Conservation (phyloP, 148 eudicot genomes). For the Arbutus unedo region DNA sequence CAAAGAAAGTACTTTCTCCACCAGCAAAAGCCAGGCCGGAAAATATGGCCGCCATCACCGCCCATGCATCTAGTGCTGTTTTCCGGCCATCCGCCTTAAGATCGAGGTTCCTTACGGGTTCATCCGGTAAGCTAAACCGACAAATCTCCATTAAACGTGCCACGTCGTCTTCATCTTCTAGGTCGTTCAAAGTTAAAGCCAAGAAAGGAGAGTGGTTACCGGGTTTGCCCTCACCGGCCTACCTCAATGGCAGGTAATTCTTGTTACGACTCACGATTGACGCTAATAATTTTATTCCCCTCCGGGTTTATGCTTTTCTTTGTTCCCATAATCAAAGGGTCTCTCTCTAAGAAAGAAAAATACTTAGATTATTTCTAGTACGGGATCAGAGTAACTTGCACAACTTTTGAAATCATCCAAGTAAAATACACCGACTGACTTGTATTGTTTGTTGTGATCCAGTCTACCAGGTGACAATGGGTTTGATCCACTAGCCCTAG, state of each 20-base stretch:
- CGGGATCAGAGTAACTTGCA: not conserved
- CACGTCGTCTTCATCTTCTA: slow-evolving; percentile 29
- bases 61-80: slow-evolving; percentile 77
- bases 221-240: slow-evolving; percentile 78
- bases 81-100: slow-evolving; percentile 67
- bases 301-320: not conserved
- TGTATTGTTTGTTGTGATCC: not conserved
- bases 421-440: too few relatives aligned
- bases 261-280: not conserved
- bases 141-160: slow-evolving; percentile 35
- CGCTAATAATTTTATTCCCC: too few relatives aligned
- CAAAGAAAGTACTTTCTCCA: not conserved
- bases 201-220: slow-evolving; percentile 99
- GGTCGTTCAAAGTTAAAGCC: slow-evolving; percentile 71
- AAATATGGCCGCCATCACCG: slow-evolving; percentile 76
- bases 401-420: too few relatives aligned
- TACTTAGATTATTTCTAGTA: not conserved
- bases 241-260: slow-evolving; percentile 84
- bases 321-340: not conserved
- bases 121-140: slow-evolving; percentile 58
- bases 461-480: slow-evolving; percentile 99
- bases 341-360: not conserved
- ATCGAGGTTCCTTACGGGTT: slow-evolving; percentile 56
- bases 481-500: slow-evolving; percentile 88
- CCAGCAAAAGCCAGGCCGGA: slow-evolving; percentile 16